Evolutionary conservation across 2,329 filamentous ascomycete genomes (phyloP), one percentile per base, ranked within the genome.

Genomic region (Calonectria henricotiae): DNA sequence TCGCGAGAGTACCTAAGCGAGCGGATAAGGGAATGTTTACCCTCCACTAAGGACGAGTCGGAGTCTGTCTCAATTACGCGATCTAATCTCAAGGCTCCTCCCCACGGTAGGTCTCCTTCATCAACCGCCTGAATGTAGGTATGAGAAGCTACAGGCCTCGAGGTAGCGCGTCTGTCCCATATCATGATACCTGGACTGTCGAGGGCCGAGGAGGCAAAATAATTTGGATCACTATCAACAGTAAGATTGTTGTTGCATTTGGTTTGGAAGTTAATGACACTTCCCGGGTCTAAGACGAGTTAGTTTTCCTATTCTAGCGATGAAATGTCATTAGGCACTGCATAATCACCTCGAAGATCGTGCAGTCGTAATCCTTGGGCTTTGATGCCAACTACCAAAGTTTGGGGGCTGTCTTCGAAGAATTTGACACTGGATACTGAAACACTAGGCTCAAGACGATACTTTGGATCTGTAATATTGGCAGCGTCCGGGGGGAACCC

Each of bases 371-470:
- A 87, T 43, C 91, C 93, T 73, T 93, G 90, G 49, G 92, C 89
- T 74, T 93, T 93, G 61, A 95, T 92, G 1, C 93, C 93, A 32
- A 92, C 91, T 32, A 95, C 89, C 12, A 96, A 84, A 25, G 92
- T 93, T 72, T 94, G 89, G 9, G 94, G 93, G 73, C 91, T 92
- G 73, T 93, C 89, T 69, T 93, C 89, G 69, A 96, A 95, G 84
- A 96, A 97, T 77, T 93, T 91, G 75, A 95, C 90, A 77, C 93
- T 95, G 1, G 92, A 94, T 27, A 96, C 91, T n/a, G 93, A 91
- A 47, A 94, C 92, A 62, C 89, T 90, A 4, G 88, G 87, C 77
- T 92, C 90, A 4, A 91, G 82, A 23, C 89, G 85, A 79, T 90
- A 82, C 78, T 89, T 80, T 71, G 93, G 84, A 81, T 90, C 87